Evolutionary conservation across 495 filamentous ascomycete genomes (phyloP).

Genomic region (Penicillium lividum): DNA sequence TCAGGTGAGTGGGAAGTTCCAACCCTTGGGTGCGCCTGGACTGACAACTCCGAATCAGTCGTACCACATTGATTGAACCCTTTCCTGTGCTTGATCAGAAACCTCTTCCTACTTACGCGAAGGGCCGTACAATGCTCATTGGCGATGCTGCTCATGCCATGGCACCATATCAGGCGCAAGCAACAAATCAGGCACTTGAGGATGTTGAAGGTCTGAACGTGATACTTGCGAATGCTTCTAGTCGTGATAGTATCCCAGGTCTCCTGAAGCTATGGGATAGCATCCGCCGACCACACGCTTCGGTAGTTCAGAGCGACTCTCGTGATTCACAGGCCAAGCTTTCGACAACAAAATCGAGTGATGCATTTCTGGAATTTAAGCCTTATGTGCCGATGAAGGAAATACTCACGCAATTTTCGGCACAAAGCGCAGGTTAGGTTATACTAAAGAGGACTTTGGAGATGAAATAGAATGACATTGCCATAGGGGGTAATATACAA

Average conservation of each 20-base stretch:
- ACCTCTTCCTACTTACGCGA: background rate
- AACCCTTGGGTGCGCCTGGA: background rate
- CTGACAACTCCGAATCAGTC: background rate
- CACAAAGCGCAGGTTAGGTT: background rate
- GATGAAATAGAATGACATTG: background rate
- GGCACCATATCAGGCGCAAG: slow-evolving; percentile 10
- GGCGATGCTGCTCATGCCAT: slow-evolving; percentile 12
- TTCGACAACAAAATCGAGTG: background rate
- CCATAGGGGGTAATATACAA: too few species aligned
- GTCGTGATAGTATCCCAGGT: background rate
- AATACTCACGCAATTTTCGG: background rate
- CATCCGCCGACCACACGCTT: background rate
- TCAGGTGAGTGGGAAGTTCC: background rate
- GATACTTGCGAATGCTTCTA: background rate
- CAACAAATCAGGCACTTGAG: slow-evolving; percentile 11
- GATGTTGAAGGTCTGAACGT: slow-evolving; percentile 2
- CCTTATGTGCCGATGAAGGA: background rate
- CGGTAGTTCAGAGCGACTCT: slow-evolving; percentile 1
- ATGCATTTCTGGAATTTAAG: background rate
- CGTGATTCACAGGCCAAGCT: slow-evolving; percentile 1
- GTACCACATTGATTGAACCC: background rate
- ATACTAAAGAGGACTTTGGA: background rate
- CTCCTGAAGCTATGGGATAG: background rate
- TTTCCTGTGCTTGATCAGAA: background rate
- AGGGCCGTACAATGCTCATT: slow-evolving; percentile 4